Evolutionary conservation across 2,329 filamentous ascomycete species (phyloP).

Genomic region (Nemania sp.): DNA sequence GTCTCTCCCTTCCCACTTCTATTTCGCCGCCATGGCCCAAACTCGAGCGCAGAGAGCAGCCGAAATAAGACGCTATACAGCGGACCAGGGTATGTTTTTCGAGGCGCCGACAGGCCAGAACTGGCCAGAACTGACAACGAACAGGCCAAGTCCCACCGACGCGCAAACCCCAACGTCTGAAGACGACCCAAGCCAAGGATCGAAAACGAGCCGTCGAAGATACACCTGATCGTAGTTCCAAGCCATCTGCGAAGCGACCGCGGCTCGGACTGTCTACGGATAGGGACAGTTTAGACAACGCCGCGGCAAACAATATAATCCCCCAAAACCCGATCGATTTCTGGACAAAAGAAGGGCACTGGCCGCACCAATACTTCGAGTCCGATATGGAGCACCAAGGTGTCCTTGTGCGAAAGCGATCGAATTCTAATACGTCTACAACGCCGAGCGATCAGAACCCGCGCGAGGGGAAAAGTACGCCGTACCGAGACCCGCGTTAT

Average conservation of each 20-base stretch:
- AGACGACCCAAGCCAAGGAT: background rate
- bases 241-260: background rate
- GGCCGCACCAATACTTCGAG: slow-evolving; percentile 21
- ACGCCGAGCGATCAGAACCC: slow-evolving; percentile 47
- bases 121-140: slow-evolving; percentile 11
- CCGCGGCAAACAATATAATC: slow-evolving; percentile 6
- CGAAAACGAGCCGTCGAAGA: slow-evolving; percentile 14
- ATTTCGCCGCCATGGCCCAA: slow-evolving; percentile 11
- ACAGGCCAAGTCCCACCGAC: slow-evolving; percentile 14
- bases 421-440: slow-evolving; percentile 32
- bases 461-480: slow-evolving; percentile 45
- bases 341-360: slow-evolving; percentile 28
- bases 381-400: slow-evolving; percentile 38
- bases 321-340: slow-evolving; percentile 23
- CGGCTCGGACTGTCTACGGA: background rate
- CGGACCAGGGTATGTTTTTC: slow-evolving; percentile 18
- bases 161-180: slow-evolving; percentile 15
- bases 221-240: slow-evolving; percentile 3
- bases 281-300: background rate
- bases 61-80: slow-evolving; percentile 6
- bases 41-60: slow-evolving; percentile 17
- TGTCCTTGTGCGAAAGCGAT: slow-evolving; percentile 36
- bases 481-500: slow-evolving; percentile 45
- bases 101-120: slow-evolving; percentile 1
- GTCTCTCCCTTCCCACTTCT: slow-evolving; percentile 5